Evolutionary conservation across 1,139 yeast species (phyloP), one percentile per base, ranked within the genome.

Genomic region (Hansenula anomala): DNA sequence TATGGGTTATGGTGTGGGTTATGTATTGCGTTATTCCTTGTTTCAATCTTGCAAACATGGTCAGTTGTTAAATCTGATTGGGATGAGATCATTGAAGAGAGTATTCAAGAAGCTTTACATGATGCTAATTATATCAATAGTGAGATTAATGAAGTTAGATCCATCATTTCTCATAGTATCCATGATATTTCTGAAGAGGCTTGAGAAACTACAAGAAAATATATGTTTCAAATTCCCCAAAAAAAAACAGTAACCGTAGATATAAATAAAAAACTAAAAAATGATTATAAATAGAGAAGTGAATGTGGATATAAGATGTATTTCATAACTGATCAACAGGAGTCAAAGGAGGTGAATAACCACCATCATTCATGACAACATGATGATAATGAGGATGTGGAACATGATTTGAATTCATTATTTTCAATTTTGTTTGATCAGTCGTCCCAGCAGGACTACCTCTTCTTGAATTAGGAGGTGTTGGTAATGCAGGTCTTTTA

Each of bases 1-100:
- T 52, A 67, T 36, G 87, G 86, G 0, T 60, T 80, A 34, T 80
- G 86, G 86, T 49, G 71, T 34, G 86, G 86, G 3, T 70, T 79
- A 75, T 67, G 75, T 30, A 57, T 73, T 38, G 85, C 82, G 3
- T 60, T 78, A 39, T 49, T 68, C 28, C 58, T 75, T 35, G 71
- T 75, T 11, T 62, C 78, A 15, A 37, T 60, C 2, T 54, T 63
- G 22, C 80, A 76, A 54, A 58, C 63, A 26, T 71, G 61, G 49
- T 69, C 62, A 48, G 75, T 78, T 4, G 34, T 60, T 11, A 59
- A 59, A 4, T 69, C 79, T 48, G 73, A 78, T 48, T 79, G 87
- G 87, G 80, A 76, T 40, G 47, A 46, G 5, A 72, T 79, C 33
- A 52, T 56, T 25, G 34, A 47, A 4, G 52, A 53, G 13, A 42